These are phyloP conservation scores for Pythium graminicola DNA, from an alignment of 352 stramenopile genomes.

Conservation along the genomic window DNA sequence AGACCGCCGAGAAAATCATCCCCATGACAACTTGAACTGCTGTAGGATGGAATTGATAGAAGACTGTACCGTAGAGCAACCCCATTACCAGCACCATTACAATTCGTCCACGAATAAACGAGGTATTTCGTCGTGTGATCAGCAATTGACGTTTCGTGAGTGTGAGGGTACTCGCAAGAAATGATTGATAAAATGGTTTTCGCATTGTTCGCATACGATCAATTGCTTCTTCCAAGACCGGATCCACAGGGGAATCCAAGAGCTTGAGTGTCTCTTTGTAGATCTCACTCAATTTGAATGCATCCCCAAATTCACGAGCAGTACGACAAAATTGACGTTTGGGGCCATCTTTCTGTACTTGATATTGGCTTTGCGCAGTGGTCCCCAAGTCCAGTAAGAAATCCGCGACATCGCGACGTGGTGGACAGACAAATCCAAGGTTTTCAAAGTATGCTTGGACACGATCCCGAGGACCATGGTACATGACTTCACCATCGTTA, in stretches of 20 bases:
- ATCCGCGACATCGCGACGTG: slow-evolving; percentile 39
- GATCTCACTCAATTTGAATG: no score
- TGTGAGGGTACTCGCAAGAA: slow-evolving; percentile 33
- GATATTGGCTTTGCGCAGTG: slow-evolving; percentile 32
- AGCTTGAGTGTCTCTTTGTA: no score
- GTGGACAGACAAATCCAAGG: slow-evolving; percentile 37
- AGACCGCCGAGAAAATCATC: slow-evolving; percentile 69
- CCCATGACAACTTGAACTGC: slow-evolving; percentile 50
- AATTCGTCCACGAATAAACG: slow-evolving; percentile 29
- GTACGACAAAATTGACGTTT: slow-evolving; percentile 46
- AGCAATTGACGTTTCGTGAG: slow-evolving; percentile 63
- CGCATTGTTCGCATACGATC: slow-evolving; percentile 48
- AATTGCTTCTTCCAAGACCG: no score
- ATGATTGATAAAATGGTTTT: slow-evolving; percentile 34
- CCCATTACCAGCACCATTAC: slow-evolving; percentile 41
- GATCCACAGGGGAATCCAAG: no score
- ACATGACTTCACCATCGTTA: slow-evolving; percentile 58
- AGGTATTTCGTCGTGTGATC: slow-evolving; percentile 46
- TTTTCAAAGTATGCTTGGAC: slow-evolving; percentile 33
- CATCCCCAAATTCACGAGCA: slow-evolving; percentile 33
- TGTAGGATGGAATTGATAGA: slow-evolving; percentile 40
- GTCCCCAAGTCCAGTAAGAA: slow-evolving; percentile 49
- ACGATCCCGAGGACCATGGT: slow-evolving; percentile 38
- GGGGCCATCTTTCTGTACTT: slow-evolving; percentile 10
- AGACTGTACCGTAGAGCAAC: slow-evolving; percentile 37